phyloP scores from a whole-genome alignment of 345 rosid species.

The Pugionium cornutum region DNA sequence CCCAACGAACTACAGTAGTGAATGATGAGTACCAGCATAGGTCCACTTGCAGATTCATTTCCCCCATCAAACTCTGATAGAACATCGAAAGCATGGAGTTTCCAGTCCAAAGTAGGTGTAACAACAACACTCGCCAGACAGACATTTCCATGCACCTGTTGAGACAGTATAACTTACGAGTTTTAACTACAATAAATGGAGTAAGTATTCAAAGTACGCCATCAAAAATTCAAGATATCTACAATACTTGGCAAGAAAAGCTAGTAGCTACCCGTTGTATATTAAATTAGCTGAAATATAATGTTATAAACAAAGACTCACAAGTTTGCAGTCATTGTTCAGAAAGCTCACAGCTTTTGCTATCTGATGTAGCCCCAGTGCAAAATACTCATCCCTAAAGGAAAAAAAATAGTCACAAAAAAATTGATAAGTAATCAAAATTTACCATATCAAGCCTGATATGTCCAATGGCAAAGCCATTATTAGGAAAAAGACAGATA shows the following conservation, averaged over 20 bases:
- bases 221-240: slow-evolving; percentile 7
- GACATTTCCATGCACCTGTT: slow-evolving; percentile 94
- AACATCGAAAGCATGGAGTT: slow-evolving; percentile 97
- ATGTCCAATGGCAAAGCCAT: slow-evolving; percentile 2
- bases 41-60: slow-evolving; percentile 74
- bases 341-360: slow-evolving; percentile 99
- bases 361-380: slow-evolving; percentile 89
- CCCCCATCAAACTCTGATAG: slow-evolving; percentile 92
- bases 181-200: background rate
- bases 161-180: slow-evolving; percentile 18
- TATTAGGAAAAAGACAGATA: slow-evolving; percentile 13
- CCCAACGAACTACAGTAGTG: slow-evolving; percentile 3
- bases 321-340: slow-evolving; percentile 97
- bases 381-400: slow-evolving; percentile 94
- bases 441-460: slow-evolving; percentile 5
- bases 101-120: slow-evolving; percentile 97
- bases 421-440: background rate
- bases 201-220: background rate
- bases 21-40: slow-evolving; percentile 84
- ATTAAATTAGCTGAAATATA: slow-evolving; percentile 16
- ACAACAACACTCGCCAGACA: slow-evolving; percentile 94
- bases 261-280: background rate
- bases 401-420: slow-evolving; percentile 19
- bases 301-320: slow-evolving; percentile 43
- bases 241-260: slow-evolving; percentile 15